A percentile compares a stretch with the other conserved stretches of the same genome.
phyloP scores from a whole-genome alignment of 1,284 basidiomycete species.

The Puccinia polysora region DNA sequence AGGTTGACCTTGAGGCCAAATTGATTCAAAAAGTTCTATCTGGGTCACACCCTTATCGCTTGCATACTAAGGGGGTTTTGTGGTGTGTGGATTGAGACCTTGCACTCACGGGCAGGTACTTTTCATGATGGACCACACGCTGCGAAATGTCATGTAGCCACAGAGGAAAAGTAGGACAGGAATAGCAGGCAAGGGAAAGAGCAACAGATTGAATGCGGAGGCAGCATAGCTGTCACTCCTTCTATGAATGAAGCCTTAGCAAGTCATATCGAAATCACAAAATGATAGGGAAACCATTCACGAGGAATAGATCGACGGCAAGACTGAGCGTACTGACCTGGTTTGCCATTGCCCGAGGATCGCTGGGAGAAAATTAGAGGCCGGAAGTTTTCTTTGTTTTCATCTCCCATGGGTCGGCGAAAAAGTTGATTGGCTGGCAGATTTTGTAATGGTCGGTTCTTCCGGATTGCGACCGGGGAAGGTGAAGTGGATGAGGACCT shows the following conservation, averaged over 20 bases:
- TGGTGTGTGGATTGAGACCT: too few relatives aligned
- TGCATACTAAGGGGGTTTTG: too few relatives aligned
- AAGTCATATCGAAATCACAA: not conserved
- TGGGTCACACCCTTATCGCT: not conserved
- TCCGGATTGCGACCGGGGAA: slow-evolving; percentile 23
- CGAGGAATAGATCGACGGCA: not conserved
- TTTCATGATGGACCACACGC: too few relatives aligned
- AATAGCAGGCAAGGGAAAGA: too few relatives aligned
- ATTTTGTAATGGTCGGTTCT: slow-evolving; percentile 20
- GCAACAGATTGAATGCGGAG: too few relatives aligned
- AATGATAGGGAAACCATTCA: not conserved
- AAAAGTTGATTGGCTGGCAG: slow-evolving; percentile 22
- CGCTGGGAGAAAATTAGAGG: not conserved
- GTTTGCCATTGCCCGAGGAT: not conserved
- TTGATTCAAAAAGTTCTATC: not conserved
- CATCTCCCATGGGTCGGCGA: not conserved
- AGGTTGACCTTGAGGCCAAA: not conserved
- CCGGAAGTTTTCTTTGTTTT: slow-evolving; percentile 22
- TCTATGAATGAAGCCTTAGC: not conserved
- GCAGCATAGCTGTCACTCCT: too few relatives aligned
- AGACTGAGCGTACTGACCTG: slow-evolving; percentile 16
- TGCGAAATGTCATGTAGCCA: too few relatives aligned
- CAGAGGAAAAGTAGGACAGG: too few relatives aligned
- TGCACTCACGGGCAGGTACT: too few relatives aligned
- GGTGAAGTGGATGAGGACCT: slow-evolving; percentile 22